Evolutionary conservation across 306 rosid genomes (phyloP).

Genomic region (Fragaria nilgerrensis): DNA sequence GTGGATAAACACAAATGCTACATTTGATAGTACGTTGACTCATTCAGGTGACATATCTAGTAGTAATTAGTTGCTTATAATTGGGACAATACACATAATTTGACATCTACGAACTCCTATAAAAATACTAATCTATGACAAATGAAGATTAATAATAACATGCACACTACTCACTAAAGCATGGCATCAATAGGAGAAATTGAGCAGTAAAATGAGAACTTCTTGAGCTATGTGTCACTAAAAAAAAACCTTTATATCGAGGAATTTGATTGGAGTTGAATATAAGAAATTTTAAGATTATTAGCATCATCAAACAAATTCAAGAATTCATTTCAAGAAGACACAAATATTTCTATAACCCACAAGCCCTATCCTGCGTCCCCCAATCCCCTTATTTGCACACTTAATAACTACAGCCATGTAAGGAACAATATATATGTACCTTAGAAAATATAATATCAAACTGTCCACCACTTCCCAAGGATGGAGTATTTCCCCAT

Average conservation of each 20-base stretch:
- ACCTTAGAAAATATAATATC: constrained; percentile 74
- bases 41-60: neutral
- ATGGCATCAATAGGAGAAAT: neutral
- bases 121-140: neutral
- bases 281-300: neutral
- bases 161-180: neutral
- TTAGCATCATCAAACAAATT: neutral
- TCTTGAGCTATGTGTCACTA: neutral
- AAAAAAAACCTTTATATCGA: neutral
- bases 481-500: constrained; percentile 76
- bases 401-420: neutral
- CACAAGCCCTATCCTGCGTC: neutral
- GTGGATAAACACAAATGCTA: neutral
- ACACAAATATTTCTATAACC: neutral
- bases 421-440: constrained; percentile 10
- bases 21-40: neutral
- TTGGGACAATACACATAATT: neutral
- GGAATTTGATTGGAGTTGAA: neutral
- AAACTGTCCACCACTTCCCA: constrained; percentile 79
- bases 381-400: neutral
- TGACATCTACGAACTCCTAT: neutral
- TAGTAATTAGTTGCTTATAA: neutral
- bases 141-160: neutral
- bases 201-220: neutral
- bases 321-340: neutral